phyloP scores from a whole-genome alignment of 768 basidiomycete genomes.

The Phanerodontia chrysosporium region DNA sequence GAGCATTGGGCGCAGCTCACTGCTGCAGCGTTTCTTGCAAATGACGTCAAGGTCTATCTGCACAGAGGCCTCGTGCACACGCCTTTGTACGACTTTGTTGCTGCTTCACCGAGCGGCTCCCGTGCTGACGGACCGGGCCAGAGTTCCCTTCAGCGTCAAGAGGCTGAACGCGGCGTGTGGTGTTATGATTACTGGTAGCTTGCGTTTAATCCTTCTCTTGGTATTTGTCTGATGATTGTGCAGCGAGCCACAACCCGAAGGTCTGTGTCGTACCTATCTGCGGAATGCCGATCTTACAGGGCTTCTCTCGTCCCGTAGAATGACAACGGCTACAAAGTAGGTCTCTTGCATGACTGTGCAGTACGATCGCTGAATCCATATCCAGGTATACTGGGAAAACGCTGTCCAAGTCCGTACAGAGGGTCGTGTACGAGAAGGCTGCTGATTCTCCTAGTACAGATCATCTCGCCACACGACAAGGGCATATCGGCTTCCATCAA shows the following conservation, averaged over 20 bases:
- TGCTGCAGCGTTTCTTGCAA: conserved; percentile 61
- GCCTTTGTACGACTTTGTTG: conserved; percentile 49
- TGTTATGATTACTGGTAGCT: conserved; percentile 82
- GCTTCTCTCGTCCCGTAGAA: conserved; percentile 35
- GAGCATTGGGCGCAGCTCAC: conserved; percentile 74
- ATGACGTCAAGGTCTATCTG: conserved; percentile 66
- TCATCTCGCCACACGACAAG: conserved; percentile 78
- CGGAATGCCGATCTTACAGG: not conserved
- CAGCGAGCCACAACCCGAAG: conserved; percentile 91
- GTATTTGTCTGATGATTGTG: not conserved
- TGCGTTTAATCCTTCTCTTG: not conserved
- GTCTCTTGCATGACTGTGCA: too few relatives aligned
- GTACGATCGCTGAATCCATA: too few relatives aligned
- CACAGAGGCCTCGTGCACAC: conserved; percentile 73
- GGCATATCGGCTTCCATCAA: conserved; percentile 70
- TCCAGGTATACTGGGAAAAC: conserved; percentile 91
- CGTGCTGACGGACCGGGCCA: conserved; percentile 22
- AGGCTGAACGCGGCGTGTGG: conserved; percentile 69
- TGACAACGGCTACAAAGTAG: conserved; percentile 89
- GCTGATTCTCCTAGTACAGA: conserved; percentile 38
- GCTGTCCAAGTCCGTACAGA: conserved; percentile 59
- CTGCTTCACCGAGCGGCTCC: not conserved
- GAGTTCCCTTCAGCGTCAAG: conserved; percentile 78
- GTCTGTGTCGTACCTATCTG: conserved; percentile 28
- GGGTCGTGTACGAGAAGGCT: not conserved